A percentile compares a stretch with the other conserved stretches of the same genome.
Evolutionary conservation across 1,284 basidiomycete genomes (phyloP).

Genomic region (Cystobasidium pallidum): DNA sequence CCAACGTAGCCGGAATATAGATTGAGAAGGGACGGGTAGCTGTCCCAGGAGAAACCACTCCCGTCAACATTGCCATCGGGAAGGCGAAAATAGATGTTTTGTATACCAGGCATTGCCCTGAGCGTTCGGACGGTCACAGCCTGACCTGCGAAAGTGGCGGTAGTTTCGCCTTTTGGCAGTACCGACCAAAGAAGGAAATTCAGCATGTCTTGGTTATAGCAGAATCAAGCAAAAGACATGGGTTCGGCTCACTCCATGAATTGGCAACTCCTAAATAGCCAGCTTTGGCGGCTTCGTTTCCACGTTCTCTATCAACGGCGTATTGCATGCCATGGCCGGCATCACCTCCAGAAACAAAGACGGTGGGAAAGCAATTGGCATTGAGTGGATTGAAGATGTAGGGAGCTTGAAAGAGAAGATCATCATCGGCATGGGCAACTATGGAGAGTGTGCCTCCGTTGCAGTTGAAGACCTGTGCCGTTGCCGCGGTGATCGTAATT

Average conservation of each 20-base stretch:
- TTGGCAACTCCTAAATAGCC: constrained; percentile 47
- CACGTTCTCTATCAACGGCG: constrained; percentile 44
- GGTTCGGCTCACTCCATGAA: constrained; percentile 42
- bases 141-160: constrained; percentile 47
- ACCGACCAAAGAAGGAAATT: not conserved
- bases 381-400: constrained; percentile 25
- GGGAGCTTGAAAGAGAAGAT: constrained; percentile 45
- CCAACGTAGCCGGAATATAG: constrained; percentile 51
- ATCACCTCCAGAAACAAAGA: constrained; percentile 50
- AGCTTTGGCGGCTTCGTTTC: constrained; percentile 50
- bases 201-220: too few species aligned
- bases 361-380: constrained; percentile 3
- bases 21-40: constrained; percentile 47
- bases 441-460: constrained; percentile 34
- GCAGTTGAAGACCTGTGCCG: constrained; percentile 23
- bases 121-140: constrained; percentile 48
- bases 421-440: constrained; percentile 50
- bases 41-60: constrained; percentile 34
- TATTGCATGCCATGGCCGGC: constrained; percentile 46
- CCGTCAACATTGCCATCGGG: constrained; percentile 50
- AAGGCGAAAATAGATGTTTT: constrained; percentile 49
- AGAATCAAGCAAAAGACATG: not conserved
- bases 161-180: constrained; percentile 14
- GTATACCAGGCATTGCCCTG: constrained; percentile 42
- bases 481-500: not conserved